Evolutionary conservation across 2,329 filamentous ascomycete species (phyloP).

Genomic region (Boeremia exigua): DNA sequence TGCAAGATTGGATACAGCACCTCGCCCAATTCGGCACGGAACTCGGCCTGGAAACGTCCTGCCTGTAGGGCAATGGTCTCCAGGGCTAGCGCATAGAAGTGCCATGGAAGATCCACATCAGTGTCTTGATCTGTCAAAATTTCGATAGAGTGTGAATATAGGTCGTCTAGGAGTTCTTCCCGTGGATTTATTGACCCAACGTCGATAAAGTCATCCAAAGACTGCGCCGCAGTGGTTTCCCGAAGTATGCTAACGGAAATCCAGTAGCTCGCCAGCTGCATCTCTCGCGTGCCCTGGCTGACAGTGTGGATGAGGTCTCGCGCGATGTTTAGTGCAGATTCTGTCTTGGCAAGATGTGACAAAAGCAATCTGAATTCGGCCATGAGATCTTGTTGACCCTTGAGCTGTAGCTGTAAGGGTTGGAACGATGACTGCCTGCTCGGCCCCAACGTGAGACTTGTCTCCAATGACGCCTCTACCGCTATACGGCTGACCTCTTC

Average conservation of each 20-base stretch:
- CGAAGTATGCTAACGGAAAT: slow-evolving; percentile 75
- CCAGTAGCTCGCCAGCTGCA: slow-evolving; percentile 78
- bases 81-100: slow-evolving; percentile 76
- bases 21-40: slow-evolving; percentile 86
- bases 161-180: slow-evolving; percentile 59
- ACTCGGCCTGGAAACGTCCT: slow-evolving; percentile 67
- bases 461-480: slow-evolving; percentile 15
- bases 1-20: slow-evolving; percentile 90
- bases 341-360: slow-evolving; percentile 59
- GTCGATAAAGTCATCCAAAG: slow-evolving; percentile 72
- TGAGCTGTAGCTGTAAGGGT: slow-evolving; percentile 63
- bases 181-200: slow-evolving; percentile 45
- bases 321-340: slow-evolving; percentile 59
- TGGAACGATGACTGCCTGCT: slow-evolving; percentile 55
- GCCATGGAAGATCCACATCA: slow-evolving; percentile 65
- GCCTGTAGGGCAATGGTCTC: slow-evolving; percentile 82
- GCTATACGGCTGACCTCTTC: slow-evolving; percentile 26
- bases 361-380: slow-evolving; percentile 65
- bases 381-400: slow-evolving; percentile 71
- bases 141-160: slow-evolving; percentile 72
- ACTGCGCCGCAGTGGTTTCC: slow-evolving; percentile 59
- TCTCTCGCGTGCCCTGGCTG: slow-evolving; percentile 63
- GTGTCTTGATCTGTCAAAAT: slow-evolving; percentile 58
- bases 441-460: slow-evolving; percentile 22
- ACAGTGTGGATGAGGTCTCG: slow-evolving; percentile 69